phyloP scores from a whole-genome alignment of 1,284 basidiomycete species.

The Ceratobasidium sp. region DNA sequence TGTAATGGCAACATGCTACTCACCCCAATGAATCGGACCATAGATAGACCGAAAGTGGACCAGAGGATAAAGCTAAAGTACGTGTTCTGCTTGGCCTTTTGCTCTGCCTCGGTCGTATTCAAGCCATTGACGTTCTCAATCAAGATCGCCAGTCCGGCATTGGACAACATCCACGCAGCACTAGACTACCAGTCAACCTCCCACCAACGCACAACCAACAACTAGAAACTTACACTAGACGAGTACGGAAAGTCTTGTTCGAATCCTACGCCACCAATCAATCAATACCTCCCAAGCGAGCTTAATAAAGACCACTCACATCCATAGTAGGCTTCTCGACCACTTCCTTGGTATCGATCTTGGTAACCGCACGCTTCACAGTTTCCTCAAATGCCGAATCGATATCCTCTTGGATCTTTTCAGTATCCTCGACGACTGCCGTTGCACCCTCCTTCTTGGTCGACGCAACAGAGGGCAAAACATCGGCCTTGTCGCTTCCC shows the following conservation, averaged over 20 bases:
- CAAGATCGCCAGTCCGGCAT: slow-evolving; percentile 79
- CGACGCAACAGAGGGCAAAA: slow-evolving; percentile 88
- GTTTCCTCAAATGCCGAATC: slow-evolving; percentile 95
- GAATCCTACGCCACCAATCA: slow-evolving; percentile 58
- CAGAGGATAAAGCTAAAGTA: slow-evolving; percentile 73
- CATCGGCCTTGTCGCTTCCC: slow-evolving; percentile 94
- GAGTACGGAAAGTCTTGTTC: slow-evolving; percentile 94
- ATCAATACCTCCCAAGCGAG: slow-evolving; percentile 43
- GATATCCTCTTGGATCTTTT: slow-evolving; percentile 83
- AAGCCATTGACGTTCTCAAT: slow-evolving; percentile 87
- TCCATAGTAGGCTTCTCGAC: slow-evolving; percentile 87
- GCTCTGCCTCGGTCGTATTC: slow-evolving; percentile 51
- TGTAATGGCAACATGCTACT: slow-evolving; percentile 50
- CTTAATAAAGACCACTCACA: slow-evolving; percentile 46
- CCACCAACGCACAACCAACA: neutral
- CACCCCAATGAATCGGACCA: slow-evolving; percentile 84
- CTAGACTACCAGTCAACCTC: neutral
- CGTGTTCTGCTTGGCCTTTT: slow-evolving; percentile 68
- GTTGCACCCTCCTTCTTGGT: slow-evolving; percentile 69
- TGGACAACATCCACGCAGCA: slow-evolving; percentile 84
- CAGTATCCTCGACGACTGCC: slow-evolving; percentile 82
- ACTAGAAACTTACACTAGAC: slow-evolving; percentile 61
- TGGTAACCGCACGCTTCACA: slow-evolving; percentile 89
- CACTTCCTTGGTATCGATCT: slow-evolving; percentile 71
- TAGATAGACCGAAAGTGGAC: slow-evolving; percentile 83